Evolutionary conservation across 495 filamentous ascomycete genomes (phyloP), one percentile per base, ranked within the genome.

Genomic region (Tetracladium marchalianum): DNA sequence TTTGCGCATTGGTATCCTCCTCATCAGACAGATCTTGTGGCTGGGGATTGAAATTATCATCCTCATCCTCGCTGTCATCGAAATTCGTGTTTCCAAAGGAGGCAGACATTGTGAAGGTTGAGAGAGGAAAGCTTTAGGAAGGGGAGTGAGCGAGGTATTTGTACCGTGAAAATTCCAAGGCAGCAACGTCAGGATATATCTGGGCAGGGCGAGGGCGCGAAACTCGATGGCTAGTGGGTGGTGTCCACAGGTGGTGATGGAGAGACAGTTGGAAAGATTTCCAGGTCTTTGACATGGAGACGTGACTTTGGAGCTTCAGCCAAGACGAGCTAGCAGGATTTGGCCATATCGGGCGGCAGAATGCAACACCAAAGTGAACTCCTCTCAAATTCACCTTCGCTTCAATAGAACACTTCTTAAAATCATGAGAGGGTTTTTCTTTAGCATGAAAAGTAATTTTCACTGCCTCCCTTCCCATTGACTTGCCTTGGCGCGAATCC

Each of bases 1-100:
- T 50, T 33, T 52, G 55, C 13, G 45, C 49, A 40, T 44, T 31
- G 11, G 66, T 66, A 41, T 75, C 66, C 39, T 87, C 85, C 36
- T 76, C 76, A 48, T 85, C 84, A 5, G 84, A 87, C 3, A 81
- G 61, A 43, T 84, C 78, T 41, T 68, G 77, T 9, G 78, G 76
- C 18, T 68, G 71, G 24, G 85, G 85, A 58, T 90, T 88, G 66
- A 90, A 90, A 53, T 86, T 80, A 53, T 87, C 84, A 45, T 88
- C 84, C 43, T 88, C 84, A 17, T 85, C 77, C n/a, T 80, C 84
- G 44, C 81, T 85, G 46, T 81, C 83, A 53, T 58, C 57, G 41
- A 75, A 78, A 38, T 76, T 66, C 31, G 75, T 66, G 43, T 73
- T 67, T 12, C 75, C 41, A n/a, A 78, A 57, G 17, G 50, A 43